Conservation (phyloP, 352 stramenopile species). For the Pythium oligandrum region DNA sequence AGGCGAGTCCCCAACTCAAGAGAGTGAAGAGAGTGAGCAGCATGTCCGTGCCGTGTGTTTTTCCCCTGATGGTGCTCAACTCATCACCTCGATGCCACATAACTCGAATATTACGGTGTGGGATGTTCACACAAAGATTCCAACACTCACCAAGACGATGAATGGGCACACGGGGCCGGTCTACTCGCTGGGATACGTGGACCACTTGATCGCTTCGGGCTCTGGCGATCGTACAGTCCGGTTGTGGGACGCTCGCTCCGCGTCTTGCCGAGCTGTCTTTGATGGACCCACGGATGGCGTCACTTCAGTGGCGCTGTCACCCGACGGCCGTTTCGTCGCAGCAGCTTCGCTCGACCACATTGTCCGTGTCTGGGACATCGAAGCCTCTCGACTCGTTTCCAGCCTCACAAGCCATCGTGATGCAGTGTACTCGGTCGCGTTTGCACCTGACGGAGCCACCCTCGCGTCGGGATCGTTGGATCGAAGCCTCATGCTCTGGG, state of each 20-base stretch:
- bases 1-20: constrained; percentile 14
- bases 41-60: constrained; percentile 85
- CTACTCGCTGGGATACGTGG: constrained; percentile 84
- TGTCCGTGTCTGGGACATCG: constrained; percentile 82
- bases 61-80: constrained; percentile 77
- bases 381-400: constrained; percentile 73
- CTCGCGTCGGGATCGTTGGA: constrained; percentile 82
- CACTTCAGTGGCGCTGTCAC: constrained; percentile 76
- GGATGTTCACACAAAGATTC: constrained; percentile 63
- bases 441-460: constrained; percentile 83
- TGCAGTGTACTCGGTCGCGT: constrained; percentile 86
- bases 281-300: constrained; percentile 67
- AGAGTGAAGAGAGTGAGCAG: constrained; percentile 70
- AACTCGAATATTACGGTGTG: constrained; percentile 82
- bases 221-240: constrained; percentile 80
- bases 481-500: constrained; percentile 86
- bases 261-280: constrained; percentile 84
- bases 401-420: constrained; percentile 80
- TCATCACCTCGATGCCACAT: constrained; percentile 81
- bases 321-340: constrained; percentile 68
- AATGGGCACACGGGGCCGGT: constrained; percentile 80
- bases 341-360: constrained; percentile 82
- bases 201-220: constrained; percentile 83
- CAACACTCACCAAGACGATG: constrained; percentile 55
- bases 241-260: constrained; percentile 76